These are phyloP conservation scores for Fistulifera pelliculosa DNA, from an alignment of 108 stramenopile genomes.

Conservation along the genomic window DNA sequence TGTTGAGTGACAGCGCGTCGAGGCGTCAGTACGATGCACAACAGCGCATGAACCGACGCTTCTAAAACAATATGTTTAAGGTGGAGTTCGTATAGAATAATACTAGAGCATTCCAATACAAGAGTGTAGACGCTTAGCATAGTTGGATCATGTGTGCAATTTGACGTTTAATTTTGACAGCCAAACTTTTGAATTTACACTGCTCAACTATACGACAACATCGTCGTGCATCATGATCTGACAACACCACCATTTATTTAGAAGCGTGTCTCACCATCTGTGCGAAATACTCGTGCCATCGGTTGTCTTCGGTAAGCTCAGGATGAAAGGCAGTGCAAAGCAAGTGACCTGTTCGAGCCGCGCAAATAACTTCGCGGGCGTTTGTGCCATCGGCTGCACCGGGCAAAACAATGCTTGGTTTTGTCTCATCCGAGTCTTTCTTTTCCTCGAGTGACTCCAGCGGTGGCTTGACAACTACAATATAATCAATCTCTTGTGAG, in stretches of 20 bases:
- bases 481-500: conserved; percentile 32
- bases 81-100: too few relatives aligned
- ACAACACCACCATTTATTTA: too few relatives aligned
- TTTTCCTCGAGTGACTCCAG: conserved; percentile 16
- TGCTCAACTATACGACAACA: too few relatives aligned
- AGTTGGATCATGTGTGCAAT: too few relatives aligned
- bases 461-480: conserved; percentile 31
- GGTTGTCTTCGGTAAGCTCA: conserved; percentile 84
- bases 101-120: too few relatives aligned
- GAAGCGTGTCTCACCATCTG: conserved; percentile 47
- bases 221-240: too few relatives aligned
- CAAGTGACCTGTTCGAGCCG: conserved; percentile 74
- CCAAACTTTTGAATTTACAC: too few relatives aligned
- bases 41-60: conserved; percentile 11
- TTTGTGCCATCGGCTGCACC: conserved; percentile 78
- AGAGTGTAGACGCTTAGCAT: too few relatives aligned
- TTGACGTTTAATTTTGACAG: too few relatives aligned
- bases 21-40: conserved; percentile 62
- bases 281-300: conserved; percentile 95
- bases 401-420: conserved; percentile 40
- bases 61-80: background rate
- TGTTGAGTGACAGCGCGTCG: conserved; percentile 40
- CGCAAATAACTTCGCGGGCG: conserved; percentile 88
- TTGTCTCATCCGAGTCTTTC: conserved; percentile 17
- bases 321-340: conserved; percentile 97